Percentiles rank a stretch among this genome's conserved stretches.
Conservation (phyloP, 2,329 filamentous ascomycete species). For the Xylaria sp. region DNA sequence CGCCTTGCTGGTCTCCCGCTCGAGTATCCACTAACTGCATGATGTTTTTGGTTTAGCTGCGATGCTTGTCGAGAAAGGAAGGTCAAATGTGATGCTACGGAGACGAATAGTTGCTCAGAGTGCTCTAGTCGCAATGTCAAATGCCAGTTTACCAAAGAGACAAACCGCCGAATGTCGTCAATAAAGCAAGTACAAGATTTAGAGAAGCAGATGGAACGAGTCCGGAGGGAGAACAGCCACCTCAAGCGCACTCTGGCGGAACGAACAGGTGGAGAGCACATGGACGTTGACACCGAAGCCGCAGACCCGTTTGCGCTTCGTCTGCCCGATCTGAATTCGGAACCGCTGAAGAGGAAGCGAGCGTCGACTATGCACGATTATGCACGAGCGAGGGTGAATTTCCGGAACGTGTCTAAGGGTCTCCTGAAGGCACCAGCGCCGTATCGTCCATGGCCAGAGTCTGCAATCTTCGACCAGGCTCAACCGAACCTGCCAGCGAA, state of each 20-base stretch:
- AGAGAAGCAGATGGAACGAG: constrained; percentile 85
- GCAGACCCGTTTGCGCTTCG: constrained; percentile 61
- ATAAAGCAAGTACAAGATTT: constrained; percentile 99
- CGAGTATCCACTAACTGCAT: constrained; percentile 30
- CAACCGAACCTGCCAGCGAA: constrained; percentile 76
- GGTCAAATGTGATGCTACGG: constrained; percentile 93
- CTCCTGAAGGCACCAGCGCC: constrained; percentile 81
- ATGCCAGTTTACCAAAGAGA: constrained; percentile 99
- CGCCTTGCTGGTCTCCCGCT: constrained; percentile 14
- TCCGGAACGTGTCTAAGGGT: constrained; percentile 78
- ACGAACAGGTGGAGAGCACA: constrained; percentile 55
- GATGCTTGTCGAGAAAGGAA: constrained; percentile 92
- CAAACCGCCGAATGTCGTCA: constrained; percentile 97
- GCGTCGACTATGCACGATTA: constrained; percentile 74
- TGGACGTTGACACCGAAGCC: constrained; percentile 61
- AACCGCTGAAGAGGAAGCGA: constrained; percentile 71
- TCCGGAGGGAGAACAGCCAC: constrained; percentile 82
- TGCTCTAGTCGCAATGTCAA: constrained; percentile 96
- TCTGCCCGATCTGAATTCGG: constrained; percentile 72
- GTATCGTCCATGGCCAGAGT: constrained; percentile 65
- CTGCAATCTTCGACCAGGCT: constrained; percentile 59
- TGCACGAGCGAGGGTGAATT: constrained; percentile 74
- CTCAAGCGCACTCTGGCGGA: constrained; percentile 72
- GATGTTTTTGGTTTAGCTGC: constrained; percentile 64
- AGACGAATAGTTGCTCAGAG: constrained; percentile 95